Evolutionary conservation across 345 rosid species (phyloP).

Genomic region (Gynandropsis gynandra): DNA sequence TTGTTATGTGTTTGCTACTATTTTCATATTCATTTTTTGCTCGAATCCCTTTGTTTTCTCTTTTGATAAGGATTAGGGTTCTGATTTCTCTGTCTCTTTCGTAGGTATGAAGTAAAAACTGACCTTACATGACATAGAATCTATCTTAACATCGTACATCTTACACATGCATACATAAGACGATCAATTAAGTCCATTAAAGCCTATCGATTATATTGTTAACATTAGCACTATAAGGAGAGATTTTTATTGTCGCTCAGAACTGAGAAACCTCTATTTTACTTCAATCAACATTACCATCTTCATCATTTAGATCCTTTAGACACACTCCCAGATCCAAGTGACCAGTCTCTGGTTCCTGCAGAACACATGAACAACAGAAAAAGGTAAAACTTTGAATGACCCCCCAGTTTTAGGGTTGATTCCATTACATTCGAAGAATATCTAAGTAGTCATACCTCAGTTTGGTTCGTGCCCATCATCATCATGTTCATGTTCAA

Average conservation of each 20-base stretch:
- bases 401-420: no score
- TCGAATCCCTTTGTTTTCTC: no score
- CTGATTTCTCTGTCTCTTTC: no score
- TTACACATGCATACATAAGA: slow-evolving; percentile 16
- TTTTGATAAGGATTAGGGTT: not conserved
- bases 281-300: no score
- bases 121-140: no score
- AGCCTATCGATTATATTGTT: slow-evolving; percentile 4
- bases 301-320: no score
- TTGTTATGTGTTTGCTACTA: slow-evolving; percentile 16
- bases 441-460: no score
- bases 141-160: no score
- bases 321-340: slow-evolving; percentile 52
- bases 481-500: no score
- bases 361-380: slow-evolving; percentile 19
- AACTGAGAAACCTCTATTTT: no score
- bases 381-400: slow-evolving; percentile 6
- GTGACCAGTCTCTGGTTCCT: slow-evolving; percentile 41
- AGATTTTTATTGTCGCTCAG: slow-evolving; percentile 6
- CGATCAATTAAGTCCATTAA: slow-evolving; percentile 4
- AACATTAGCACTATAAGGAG: slow-evolving; percentile 3
- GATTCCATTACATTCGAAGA: not conserved
- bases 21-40: no score
- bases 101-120: no score
- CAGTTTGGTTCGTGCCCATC: slow-evolving; percentile 24